Base-by-base conservation (phyloP, 2,329 filamentous ascomycete genomes). In the Colletotrichum camelliae region DNA sequence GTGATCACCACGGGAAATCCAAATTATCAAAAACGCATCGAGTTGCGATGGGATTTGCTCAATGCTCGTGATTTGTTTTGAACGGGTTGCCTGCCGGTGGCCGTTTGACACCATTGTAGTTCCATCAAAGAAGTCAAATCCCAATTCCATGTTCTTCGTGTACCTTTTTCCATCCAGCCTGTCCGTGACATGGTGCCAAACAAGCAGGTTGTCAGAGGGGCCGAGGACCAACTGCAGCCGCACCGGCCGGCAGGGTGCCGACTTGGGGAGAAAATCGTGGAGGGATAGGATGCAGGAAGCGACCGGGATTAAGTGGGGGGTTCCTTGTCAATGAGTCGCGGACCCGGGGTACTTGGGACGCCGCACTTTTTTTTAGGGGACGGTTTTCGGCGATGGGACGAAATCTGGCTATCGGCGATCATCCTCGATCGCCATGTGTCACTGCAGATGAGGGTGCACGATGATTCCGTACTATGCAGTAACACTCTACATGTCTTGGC, bases 171-270 rank as follows among this genome's bases (percentile, higher is more conserved):
- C 12, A 15, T 31, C 6, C 8, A 15, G 27, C 31, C 16, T 21
- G 7, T 21, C 18, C 29, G 37, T 52, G 9, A 10, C 16, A 71
- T 16, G 24, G 13, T 9, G 37, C 24, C 61, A 62, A 72, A 61
- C 10, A 62, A 27, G 55, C 66, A 43, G n/a, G 27, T 57, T 57
- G 58, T 33, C 27, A 33, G 27, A 18, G 27, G 21, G 15, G 13
- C 29, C 37, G n/a, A 62, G 15, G 31, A 43, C 13, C n/a, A 29
- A 33, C 29, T 33, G 6, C 39, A 21, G 8, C 16, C 29, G 27
- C 61, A 24, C 43, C 64, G 74, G 58, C 74, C 74, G 74, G 74
- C 74, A 75, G 24, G 1, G 43, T 75, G 74, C 74, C 74, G 74
- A 69, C 35, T 48, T 37, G 35, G 21, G 31, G 18, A 35, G 15